Evolutionary conservation across 805 yeast species (phyloP).

Genomic region (Candida chilensis): DNA sequence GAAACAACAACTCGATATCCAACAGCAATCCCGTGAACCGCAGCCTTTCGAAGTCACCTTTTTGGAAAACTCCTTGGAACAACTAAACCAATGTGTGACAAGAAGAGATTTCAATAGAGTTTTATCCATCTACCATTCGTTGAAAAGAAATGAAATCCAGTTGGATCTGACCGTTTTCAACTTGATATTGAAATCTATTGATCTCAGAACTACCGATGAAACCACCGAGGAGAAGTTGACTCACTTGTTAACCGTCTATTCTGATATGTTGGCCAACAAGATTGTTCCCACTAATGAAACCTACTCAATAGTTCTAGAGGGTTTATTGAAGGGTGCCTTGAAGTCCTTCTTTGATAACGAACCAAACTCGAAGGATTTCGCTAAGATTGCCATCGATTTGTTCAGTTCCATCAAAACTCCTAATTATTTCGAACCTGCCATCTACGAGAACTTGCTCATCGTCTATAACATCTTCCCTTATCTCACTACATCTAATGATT

Average conservation of each 20-base stretch:
- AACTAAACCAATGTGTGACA: too few relatives aligned
- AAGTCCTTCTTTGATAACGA: not conserved
- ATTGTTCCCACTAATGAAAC: constrained; percentile 22
- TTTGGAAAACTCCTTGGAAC: too few relatives aligned
- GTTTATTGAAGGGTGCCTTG: not conserved
- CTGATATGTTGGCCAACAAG: constrained; percentile 17
- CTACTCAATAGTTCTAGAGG: constrained; percentile 10
- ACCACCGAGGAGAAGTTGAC: constrained; percentile 25
- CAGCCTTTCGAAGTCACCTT: too few relatives aligned
- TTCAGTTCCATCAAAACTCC: not conserved
- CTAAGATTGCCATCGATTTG: not conserved
- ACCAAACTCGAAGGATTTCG: not conserved
- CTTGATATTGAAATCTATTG: constrained; percentile 20
- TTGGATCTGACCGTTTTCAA: constrained; percentile 17
- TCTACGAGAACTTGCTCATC: too few relatives aligned
- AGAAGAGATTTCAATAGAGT: not conserved
- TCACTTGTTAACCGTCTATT: constrained; percentile 27
- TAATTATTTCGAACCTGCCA: too few relatives aligned
- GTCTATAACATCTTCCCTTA: too few relatives aligned
- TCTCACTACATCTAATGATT: too few relatives aligned
- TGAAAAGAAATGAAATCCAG: constrained; percentile 10
- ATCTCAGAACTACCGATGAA: constrained; percentile 16
- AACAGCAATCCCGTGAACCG: too few relatives aligned
- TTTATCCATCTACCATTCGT: constrained; percentile 1
- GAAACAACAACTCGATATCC: too few relatives aligned